Evolutionary conservation across 2,329 filamentous ascomycete species (phyloP).

Genomic region (Zymoseptoria ardabiliae): DNA sequence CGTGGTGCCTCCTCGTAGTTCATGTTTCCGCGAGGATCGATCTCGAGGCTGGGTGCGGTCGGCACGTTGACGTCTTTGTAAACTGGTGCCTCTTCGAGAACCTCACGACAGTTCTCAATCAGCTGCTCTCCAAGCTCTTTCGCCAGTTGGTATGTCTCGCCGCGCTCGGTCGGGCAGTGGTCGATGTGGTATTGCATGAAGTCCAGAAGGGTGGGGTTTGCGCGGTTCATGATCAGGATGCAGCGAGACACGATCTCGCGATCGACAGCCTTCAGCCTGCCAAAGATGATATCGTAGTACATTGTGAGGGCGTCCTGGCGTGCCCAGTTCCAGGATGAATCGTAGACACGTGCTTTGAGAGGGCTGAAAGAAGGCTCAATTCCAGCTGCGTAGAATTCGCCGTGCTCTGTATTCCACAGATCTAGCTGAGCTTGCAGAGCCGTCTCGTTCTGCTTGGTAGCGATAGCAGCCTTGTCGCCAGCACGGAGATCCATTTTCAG

Average conservation of each 20-base stretch:
- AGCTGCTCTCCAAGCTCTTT: conserved; percentile 89
- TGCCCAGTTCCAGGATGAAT: conserved; percentile 99
- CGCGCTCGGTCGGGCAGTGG: conserved; percentile 91
- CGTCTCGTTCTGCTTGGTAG: conserved; percentile 75
- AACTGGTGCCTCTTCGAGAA: conserved; percentile 71
- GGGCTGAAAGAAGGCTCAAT: conserved; percentile 91
- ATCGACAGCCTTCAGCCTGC: conserved; percentile 83
- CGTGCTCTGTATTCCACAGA: conserved; percentile 90
- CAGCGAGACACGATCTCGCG: conserved; percentile 98
- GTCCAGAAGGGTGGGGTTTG: conserved; percentile 88
- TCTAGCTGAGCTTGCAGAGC: conserved; percentile 89
- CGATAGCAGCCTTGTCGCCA: conserved; percentile 89
- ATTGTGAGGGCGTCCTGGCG: conserved; percentile 94
- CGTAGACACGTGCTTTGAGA: conserved; percentile 91
- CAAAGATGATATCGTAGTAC: conserved; percentile 99
- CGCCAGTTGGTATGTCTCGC: conserved; percentile 95
- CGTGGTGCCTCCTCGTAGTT: conserved; percentile 84
- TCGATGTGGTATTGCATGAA: conserved; percentile 99
- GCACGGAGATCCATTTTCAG: conserved; percentile 93
- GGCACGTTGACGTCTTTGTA: conserved; percentile 95
- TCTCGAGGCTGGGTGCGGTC: conserved; percentile 84
- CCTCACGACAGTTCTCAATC: conserved; percentile 95
- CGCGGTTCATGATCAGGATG: conserved; percentile 98
- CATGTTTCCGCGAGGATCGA: conserved; percentile 86
- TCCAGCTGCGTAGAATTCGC: conserved; percentile 89